A percentile compares a stretch with the other conserved stretches of the same genome.
phyloP scores from a whole-genome alignment of 495 filamentous ascomycete genomes.

The Extremus antarcticus region DNA sequence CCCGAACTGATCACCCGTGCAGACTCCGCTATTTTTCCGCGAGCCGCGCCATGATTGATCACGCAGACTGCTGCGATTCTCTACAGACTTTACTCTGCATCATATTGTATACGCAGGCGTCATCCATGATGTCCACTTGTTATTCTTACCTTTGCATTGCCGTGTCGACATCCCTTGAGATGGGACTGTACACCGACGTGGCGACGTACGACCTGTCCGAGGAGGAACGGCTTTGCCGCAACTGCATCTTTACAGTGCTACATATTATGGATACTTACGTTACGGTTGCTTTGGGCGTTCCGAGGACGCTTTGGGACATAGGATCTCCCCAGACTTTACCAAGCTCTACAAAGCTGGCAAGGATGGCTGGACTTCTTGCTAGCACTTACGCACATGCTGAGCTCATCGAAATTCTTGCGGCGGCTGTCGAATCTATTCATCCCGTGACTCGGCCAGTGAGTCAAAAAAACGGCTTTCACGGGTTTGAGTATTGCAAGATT shows the following conservation, averaged over 20 bases:
- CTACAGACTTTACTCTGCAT: slow-evolving; percentile 13
- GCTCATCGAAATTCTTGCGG: slow-evolving; percentile 9
- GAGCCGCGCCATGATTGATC: slow-evolving; percentile 5
- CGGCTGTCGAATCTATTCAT: slow-evolving; percentile 9
- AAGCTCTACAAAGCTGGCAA: neutral
- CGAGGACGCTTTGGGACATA: slow-evolving; percentile 10
- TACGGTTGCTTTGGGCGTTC: slow-evolving; percentile 7
- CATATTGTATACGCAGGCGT: slow-evolving; percentile 8
- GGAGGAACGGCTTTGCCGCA: neutral
- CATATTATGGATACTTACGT: slow-evolving; percentile 9
- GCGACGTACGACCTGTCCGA: neutral
- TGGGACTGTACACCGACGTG: slow-evolving; percentile 5
- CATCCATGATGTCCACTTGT: slow-evolving; percentile 14
- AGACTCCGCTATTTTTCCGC: slow-evolving; percentile 11
- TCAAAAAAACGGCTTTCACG: slow-evolving; percentile 11
- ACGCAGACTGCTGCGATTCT: slow-evolving; percentile 6
- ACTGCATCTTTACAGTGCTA: slow-evolving; percentile 3
- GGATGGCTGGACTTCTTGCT: neutral
- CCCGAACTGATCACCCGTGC: too few relatives aligned
- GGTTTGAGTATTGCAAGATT: slow-evolving; percentile 12
- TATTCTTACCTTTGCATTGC: slow-evolving; percentile 16
- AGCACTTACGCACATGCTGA: slow-evolving; percentile 9
- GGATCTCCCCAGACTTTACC: neutral
- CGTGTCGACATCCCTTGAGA: slow-evolving; percentile 7
- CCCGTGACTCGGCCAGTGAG: slow-evolving; percentile 3